A percentile compares a stretch with the other conserved stretches of the same genome.
Evolutionary conservation across 208 protist genomes (phyloP).

Genomic region (Acanthamoeba castellanii): DNA sequence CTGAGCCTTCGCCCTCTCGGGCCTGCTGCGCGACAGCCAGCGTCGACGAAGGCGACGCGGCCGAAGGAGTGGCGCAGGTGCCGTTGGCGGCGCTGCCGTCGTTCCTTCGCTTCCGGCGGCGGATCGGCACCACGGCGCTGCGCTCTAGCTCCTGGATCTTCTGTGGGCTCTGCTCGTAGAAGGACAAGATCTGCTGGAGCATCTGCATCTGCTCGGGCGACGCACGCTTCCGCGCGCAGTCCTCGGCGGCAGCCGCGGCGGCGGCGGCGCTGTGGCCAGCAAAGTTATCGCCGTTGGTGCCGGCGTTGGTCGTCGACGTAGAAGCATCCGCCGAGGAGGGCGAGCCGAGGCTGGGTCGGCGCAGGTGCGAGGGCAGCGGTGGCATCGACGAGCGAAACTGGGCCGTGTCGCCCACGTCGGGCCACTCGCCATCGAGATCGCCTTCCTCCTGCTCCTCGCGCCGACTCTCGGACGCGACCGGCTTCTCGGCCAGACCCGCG

Average conservation of each 20-base stretch:
- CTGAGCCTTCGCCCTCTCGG: not conserved
- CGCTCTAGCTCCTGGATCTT: conserved; percentile 8
- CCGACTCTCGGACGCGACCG: too few species aligned
- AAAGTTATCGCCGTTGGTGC: not conserved
- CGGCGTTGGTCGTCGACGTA: not conserved
- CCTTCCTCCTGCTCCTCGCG: not conserved
- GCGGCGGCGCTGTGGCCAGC: not conserved
- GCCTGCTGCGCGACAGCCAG: not conserved
- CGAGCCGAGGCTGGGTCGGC: not conserved
- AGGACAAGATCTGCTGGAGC: conserved; percentile 22
- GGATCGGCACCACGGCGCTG: not conserved
- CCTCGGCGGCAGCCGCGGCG: not conserved
- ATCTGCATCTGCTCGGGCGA: conserved; percentile 55
- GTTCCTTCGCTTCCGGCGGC: not conserved
- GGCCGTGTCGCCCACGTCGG: not conserved
- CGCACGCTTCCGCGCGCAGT: not conserved
- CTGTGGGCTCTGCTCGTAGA: not conserved
- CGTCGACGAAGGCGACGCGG: not conserved
- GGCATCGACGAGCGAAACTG: conserved; percentile 15
- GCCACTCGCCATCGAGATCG: conserved; percentile 6
- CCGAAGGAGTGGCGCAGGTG: not conserved
- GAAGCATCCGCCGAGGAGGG: too few species aligned
- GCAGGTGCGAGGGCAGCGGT: not conserved
- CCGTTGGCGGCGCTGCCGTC: not conserved
- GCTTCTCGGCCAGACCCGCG: too few species aligned